These are phyloP conservation scores for Aureobasidium sp. DNA, from an alignment of 2,329 filamentous ascomycete genomes.

Conservation along the genomic window DNA sequence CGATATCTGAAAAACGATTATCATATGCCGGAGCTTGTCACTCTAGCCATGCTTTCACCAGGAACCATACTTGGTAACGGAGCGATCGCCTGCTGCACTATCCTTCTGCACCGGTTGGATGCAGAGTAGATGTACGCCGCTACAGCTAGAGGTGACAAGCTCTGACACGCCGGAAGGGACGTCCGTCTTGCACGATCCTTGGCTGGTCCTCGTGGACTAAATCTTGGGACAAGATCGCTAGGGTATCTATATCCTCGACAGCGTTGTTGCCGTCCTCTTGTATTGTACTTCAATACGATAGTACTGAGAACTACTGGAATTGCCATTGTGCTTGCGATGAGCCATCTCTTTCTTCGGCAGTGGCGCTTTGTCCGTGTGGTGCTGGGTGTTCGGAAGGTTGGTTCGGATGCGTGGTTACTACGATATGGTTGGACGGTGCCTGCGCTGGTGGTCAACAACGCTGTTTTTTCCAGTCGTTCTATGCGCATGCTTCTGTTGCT, in stretches of 20 bases:
- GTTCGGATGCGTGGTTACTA: not conserved
- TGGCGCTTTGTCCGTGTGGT: not conserved
- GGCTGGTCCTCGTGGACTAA: not conserved
- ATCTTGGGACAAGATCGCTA: too few relatives aligned
- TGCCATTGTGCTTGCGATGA: not conserved
- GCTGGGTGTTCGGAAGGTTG: not conserved
- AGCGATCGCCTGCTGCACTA: not conserved
- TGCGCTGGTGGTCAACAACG: not conserved
- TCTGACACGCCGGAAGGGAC: not conserved
- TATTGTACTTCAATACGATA: not conserved
- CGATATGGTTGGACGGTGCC: not conserved
- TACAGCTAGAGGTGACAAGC: not conserved
- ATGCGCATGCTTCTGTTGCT: not conserved
- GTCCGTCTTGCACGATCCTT: not conserved
- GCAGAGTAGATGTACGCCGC: not conserved
- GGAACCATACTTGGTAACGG: too few relatives aligned
- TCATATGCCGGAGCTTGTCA: too few relatives aligned
- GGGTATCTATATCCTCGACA: not conserved
- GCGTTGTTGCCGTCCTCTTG: not conserved
- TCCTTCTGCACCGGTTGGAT: not conserved
- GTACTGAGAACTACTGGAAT: not conserved
- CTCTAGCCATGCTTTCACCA: too few relatives aligned
- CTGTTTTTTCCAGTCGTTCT: not conserved
- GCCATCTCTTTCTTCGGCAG: not conserved
- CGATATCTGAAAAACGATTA: too few relatives aligned